phyloP scores from a whole-genome alignment of 1,284 basidiomycete species.

The Apiotrichum mycotoxinovorans region DNA sequence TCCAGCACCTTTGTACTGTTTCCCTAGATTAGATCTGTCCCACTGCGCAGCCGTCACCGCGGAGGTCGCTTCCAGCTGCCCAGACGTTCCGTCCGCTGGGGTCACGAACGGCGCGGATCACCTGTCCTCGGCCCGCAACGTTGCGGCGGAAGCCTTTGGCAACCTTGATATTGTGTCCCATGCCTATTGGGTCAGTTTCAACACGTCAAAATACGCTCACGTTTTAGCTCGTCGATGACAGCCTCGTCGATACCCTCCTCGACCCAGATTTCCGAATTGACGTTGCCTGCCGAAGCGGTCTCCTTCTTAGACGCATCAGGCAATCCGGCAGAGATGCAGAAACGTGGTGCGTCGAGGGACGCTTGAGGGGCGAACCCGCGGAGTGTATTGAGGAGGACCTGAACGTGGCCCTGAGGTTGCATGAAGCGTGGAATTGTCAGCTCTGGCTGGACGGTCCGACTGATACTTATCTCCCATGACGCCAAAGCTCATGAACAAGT shows the following conservation, averaged over 20 bases:
- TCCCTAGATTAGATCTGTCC: slow-evolving; percentile 67
- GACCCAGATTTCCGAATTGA: slow-evolving; percentile 71
- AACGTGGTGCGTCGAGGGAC: slow-evolving; percentile 82
- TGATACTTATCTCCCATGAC: slow-evolving; percentile 66
- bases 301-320: slow-evolving; percentile 59
- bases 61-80: slow-evolving; percentile 81
- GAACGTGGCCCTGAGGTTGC: slow-evolving; percentile 26
- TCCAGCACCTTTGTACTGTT: background rate
- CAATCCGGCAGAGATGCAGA: slow-evolving; percentile 82
- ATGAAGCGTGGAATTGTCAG: slow-evolving; percentile 11
- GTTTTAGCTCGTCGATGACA: slow-evolving; percentile 60
- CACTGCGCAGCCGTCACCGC: slow-evolving; percentile 81
- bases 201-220: slow-evolving; percentile 7
- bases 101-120: slow-evolving; percentile 74
- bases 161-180: slow-evolving; percentile 78
- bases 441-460: slow-evolving; percentile 36
- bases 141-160: slow-evolving; percentile 62
- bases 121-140: slow-evolving; percentile 84
- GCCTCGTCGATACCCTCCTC: slow-evolving; percentile 70
- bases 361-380: slow-evolving; percentile 79
- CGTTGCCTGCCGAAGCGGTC: slow-evolving; percentile 54
- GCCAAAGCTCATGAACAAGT: slow-evolving; percentile 81
- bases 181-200: slow-evolving; percentile 52
- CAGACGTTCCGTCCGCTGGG: slow-evolving; percentile 66
- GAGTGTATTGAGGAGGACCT: slow-evolving; percentile 73